A percentile compares a stretch with the other conserved stretches of the same genome.
Evolutionary conservation across 2,329 filamentous ascomycete genomes (phyloP).

Genomic region (Paraconiothyrium sp.): DNA sequence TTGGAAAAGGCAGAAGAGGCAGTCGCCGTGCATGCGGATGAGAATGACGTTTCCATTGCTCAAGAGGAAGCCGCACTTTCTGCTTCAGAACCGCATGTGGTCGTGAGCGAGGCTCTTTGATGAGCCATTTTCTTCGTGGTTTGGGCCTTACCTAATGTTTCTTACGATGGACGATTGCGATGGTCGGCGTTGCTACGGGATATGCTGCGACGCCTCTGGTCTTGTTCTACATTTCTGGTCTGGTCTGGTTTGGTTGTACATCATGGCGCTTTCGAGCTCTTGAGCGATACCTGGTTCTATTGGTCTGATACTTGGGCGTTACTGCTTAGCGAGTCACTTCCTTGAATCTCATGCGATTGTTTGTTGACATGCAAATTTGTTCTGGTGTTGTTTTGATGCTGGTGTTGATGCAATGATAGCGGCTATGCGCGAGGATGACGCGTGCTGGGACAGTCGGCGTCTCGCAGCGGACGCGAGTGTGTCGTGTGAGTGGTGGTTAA

Average conservation of each 20-base stretch:
- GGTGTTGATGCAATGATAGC: background rate
- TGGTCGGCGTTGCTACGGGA: background rate
- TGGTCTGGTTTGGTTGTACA: background rate
- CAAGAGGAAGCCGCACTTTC: background rate
- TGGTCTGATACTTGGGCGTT: background rate
- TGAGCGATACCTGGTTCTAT: background rate
- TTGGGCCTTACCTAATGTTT: background rate
- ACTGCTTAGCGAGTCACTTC: background rate
- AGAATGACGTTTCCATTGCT: background rate
- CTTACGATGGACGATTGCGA: background rate
- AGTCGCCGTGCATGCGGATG: conserved; percentile 3
- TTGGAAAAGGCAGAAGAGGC: conserved; percentile 2
- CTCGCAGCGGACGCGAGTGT: background rate
- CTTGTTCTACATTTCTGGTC: background rate
- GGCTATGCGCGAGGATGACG: background rate
- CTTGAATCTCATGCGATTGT: background rate
- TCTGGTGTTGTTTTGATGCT: background rate
- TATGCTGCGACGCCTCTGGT: background rate
- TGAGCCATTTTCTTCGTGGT: background rate
- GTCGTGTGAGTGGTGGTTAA: background rate
- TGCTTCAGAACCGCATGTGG: background rate
- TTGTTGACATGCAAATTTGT: background rate
- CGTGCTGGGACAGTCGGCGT: background rate
- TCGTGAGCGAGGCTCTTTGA: background rate
- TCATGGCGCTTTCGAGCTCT: background rate